A percentile compares a stretch with the other conserved stretches of the same genome.
phyloP scores from a whole-genome alignment of 2,329 filamentous ascomycete genomes.

The Aspergillus ochraceoroseus region DNA sequence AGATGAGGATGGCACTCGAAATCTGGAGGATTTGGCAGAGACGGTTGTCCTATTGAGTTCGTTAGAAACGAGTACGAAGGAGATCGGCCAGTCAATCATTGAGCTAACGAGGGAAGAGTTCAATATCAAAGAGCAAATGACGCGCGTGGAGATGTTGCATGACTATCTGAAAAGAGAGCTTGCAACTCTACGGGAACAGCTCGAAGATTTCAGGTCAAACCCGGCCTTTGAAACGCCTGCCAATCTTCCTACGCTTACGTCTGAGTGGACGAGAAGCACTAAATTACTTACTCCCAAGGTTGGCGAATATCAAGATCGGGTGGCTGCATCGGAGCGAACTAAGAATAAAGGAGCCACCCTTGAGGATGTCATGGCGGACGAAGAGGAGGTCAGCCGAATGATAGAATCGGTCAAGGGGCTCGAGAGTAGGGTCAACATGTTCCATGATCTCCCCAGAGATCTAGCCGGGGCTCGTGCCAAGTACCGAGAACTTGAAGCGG shows the following conservation, averaged over 20 bases:
- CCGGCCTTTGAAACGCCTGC: conserved; percentile 51
- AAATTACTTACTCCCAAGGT: conserved; percentile 64
- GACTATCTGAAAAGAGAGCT: conserved; percentile 53
- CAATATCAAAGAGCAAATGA: conserved; percentile 52
- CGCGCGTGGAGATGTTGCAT: conserved; percentile 54
- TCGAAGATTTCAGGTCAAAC: conserved; percentile 32
- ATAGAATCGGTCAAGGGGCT: conserved; percentile 60
- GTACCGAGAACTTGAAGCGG: conserved; percentile 61
- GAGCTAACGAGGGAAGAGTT: conserved; percentile 53
- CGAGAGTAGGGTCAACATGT: conserved; percentile 61
- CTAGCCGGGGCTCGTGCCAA: conserved; percentile 63
- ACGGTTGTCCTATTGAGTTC: conserved; percentile 51
- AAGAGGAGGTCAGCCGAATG: conserved; percentile 56
- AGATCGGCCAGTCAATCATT: conserved; percentile 52
- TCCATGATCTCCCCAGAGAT: conserved; percentile 69
- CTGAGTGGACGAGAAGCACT: conserved; percentile 65
- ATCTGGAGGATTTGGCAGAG: conserved; percentile 56
- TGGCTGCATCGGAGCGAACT: conserved; percentile 41
- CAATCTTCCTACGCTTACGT: conserved; percentile 63
- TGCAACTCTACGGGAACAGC: conserved; percentile 27
- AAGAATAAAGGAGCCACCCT: conserved; percentile 32
- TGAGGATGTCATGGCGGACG: conserved; percentile 54
- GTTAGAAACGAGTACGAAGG: conserved; percentile 47
- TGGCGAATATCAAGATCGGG: conserved; percentile 59
- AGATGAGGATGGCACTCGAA: conserved; percentile 48